These are phyloP conservation scores for Schwanniomyces etchellsii DNA, from an alignment of 1,139 yeast genomes.

Conservation along the genomic window DNA sequence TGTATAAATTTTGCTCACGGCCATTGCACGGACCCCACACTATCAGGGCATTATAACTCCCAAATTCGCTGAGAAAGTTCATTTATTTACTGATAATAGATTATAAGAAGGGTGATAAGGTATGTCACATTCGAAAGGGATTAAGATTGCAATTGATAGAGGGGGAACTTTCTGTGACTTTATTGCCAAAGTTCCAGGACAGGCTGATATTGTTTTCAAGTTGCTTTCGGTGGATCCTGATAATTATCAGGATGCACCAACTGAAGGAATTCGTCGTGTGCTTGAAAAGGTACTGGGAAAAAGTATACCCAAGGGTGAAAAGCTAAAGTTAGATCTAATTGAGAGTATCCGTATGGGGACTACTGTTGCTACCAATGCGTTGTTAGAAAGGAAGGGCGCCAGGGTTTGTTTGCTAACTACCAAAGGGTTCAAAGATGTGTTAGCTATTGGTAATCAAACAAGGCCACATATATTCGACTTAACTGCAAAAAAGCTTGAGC, in stretches of 20 bases:
- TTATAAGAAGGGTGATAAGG: no score
- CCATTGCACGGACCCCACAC: no score
- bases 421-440: conserved; percentile 45
- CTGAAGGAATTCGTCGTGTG: conserved; percentile 82
- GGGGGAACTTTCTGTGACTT: conserved; percentile 92
- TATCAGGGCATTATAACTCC: no score
- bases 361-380: conserved; percentile 37
- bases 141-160: conserved; percentile 40
- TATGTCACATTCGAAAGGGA: no score
- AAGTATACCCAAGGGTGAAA: conserved; percentile 39
- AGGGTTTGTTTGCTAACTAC: conserved; percentile 45
- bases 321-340: conserved; percentile 24
- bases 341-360: conserved; percentile 35
- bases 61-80: no score
- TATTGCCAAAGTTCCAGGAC: conserved; percentile 45
- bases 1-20: no score
- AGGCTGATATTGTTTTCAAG: conserved; percentile 44
- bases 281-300: conserved; percentile 53
- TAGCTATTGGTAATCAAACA: conserved; percentile 37
- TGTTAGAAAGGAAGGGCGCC: conserved; percentile 48
- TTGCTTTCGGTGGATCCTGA: conserved; percentile 81
- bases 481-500: conserved; percentile 31
- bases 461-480: conserved; percentile 35
- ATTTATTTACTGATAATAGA: no score
- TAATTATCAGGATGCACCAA: conserved; percentile 83